A percentile compares a stretch with the other conserved stretches of the same genome.
phyloP scores from a whole-genome alignment of 305 asterid genomes.

The Fraxinus sp. region DNA sequence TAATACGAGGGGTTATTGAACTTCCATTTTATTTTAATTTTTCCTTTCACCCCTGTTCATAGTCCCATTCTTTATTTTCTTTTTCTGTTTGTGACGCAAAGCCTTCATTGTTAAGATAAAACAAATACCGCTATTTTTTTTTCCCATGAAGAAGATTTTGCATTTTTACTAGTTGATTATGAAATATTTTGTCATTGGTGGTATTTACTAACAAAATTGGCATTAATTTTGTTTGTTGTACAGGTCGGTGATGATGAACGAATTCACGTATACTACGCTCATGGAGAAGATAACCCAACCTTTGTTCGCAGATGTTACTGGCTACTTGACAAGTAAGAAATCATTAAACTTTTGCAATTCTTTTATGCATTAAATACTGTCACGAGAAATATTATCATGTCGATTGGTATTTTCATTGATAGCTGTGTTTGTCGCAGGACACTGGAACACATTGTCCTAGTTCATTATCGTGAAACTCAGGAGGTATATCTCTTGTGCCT shows the following conservation, averaged over 20 bases:
- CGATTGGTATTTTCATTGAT: slow-evolving; percentile 5
- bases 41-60: not conserved
- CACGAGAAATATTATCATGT: slow-evolving; percentile 16
- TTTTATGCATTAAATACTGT: slow-evolving; percentile 12
- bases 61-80: not conserved
- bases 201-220: slow-evolving; percentile 25
- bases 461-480: slow-evolving; percentile 96
- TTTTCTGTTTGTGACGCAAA: slow-evolving; percentile 12
- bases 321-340: slow-evolving; percentile 93
- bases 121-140: not conserved
- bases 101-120: not conserved
- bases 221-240: slow-evolving; percentile 24
- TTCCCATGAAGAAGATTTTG: slow-evolving; percentile 14
- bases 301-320: slow-evolving; percentile 99
- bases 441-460: slow-evolving; percentile 89
- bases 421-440: slow-evolving; percentile 55
- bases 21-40: not conserved
- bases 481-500: slow-evolving; percentile 61
- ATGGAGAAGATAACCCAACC: slow-evolving; percentile 84
- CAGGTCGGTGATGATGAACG: slow-evolving; percentile 96
- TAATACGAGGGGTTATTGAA: not conserved
- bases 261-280: slow-evolving; percentile 98
- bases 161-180: slow-evolving; percentile 1
- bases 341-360: slow-evolving; percentile 19
- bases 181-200: slow-evolving; percentile 9